Base-by-base conservation (phyloP, 2,329 filamentous ascomycete species). In the Helminthosporium solani region DNA sequence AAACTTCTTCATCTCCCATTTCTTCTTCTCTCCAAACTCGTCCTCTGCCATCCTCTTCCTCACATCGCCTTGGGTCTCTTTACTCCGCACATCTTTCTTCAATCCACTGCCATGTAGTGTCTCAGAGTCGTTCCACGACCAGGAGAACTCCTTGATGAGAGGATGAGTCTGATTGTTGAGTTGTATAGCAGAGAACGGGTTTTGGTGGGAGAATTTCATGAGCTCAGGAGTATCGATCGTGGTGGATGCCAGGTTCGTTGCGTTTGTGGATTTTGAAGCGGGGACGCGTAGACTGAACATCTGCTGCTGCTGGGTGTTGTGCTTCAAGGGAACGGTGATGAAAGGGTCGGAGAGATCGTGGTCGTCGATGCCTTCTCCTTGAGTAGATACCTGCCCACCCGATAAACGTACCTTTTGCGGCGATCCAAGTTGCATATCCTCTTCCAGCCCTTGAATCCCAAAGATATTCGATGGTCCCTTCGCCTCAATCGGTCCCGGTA, bases 1-100 rank as follows among this genome's bases (percentile, higher is more conserved):
- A 30, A 71, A 67, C 42, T 56, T 55, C 47, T 66, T 70, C 46
- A 60, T 46, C 51, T 72, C 69, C 60, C 64, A 68, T 3, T 33
- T 40, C n/a, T 49, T 50, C 47, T 57, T 61, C 42, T 52, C 45
- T n/a, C 61, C 57, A 34, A 62, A 67, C 7, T 64, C 65, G 0
- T 57, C 50, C 0, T 46, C 47, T 1, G 58, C 63, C 34, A 64
- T 31, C 21, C 65, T 42, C 36, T 68, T 69, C 16, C 60, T 51
- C 1, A 60, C 52, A 7, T 55, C 51, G 0, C 46, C 21, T 25
- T 5, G 23, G 23, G 23, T 31, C 12, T 31, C 28, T 27, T 57
- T 63, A 3, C 50, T 49, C 11, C 47, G 37, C 1, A 50, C 54
- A 11, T 58, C 43, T 16, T 57, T 46, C 20, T 55, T 50, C 5